Conservation (phyloP, 345 rosid species). For the Durio zibethinus region DNA sequence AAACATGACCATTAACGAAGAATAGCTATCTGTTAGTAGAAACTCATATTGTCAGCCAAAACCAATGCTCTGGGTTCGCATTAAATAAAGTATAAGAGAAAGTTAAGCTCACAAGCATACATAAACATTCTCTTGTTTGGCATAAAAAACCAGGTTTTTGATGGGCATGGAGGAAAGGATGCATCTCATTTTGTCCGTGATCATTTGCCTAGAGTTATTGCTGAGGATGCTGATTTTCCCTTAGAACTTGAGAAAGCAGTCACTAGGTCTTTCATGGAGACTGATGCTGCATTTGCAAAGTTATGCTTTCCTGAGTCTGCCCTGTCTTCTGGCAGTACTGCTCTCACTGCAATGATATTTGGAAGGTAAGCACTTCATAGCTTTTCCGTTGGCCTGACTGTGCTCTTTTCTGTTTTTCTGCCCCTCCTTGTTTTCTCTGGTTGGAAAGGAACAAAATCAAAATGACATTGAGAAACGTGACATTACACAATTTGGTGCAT, state of each 20-base stretch:
- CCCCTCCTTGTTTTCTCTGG: background rate
- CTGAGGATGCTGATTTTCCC: constrained; percentile 73
- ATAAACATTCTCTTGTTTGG: background rate
- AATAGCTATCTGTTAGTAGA: background rate
- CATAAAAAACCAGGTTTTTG: constrained; percentile 53
- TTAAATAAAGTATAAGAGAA: background rate
- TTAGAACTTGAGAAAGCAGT: constrained; percentile 62
- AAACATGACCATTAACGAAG: background rate
- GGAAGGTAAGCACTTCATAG: constrained; percentile 48
- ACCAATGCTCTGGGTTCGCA: background rate
- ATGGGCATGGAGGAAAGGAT: constrained; percentile 80
- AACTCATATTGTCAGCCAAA: background rate
- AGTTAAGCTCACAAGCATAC: background rate
- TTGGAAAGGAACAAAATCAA: background rate
- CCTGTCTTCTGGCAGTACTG: constrained; percentile 79
- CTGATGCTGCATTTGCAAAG: constrained; percentile 66
- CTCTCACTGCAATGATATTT: constrained; percentile 72
- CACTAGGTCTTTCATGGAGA: constrained; percentile 60
- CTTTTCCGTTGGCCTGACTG: background rate
- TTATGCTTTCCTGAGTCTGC: constrained; percentile 42
- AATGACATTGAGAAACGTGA: background rate
- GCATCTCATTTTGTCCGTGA: constrained; percentile 72
- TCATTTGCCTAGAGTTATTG: constrained; percentile 68
- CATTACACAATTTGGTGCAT: background rate
- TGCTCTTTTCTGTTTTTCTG: background rate